Evolutionary conservation across 371 early-diverging fungal species (phyloP).

Genomic region (Actinomortierella ambigua): DNA sequence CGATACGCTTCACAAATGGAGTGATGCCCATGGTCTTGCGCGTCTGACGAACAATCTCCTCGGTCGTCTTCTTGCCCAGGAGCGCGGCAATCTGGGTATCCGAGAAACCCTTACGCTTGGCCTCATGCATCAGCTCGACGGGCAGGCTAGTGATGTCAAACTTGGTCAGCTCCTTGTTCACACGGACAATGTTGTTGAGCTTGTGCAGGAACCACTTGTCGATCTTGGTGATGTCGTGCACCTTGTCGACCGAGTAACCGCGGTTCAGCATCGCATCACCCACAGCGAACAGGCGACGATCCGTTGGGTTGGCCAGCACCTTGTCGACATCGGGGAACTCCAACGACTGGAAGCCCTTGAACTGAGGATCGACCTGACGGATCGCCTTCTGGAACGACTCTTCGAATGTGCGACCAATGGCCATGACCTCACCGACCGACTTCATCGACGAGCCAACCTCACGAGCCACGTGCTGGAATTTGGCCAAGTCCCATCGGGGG

Average conservation of each 20-base stretch:
- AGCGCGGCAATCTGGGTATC: constrained; percentile 83
- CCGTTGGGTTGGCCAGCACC: constrained; percentile 79
- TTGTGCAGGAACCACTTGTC: constrained; percentile 96
- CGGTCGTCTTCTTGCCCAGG: constrained; percentile 52
- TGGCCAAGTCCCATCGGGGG: constrained; percentile 94
- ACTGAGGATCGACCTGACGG: constrained; percentile 74
- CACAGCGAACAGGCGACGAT: constrained; percentile 89
- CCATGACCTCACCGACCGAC: constrained; percentile 97
- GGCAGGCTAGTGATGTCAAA: constrained; percentile 54
- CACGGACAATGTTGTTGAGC: constrained; percentile 82
- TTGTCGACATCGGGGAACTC: constrained; percentile 69
- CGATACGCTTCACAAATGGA: constrained; percentile 91
- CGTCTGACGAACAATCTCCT: constrained; percentile 66
- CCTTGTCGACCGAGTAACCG: constrained; percentile 80
- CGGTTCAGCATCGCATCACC: constrained; percentile 88
- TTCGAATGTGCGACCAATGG: constrained; percentile 94
- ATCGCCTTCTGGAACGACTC: constrained; percentile 93
- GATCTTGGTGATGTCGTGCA: constrained; percentile 89
- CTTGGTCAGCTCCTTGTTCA: constrained; percentile 60
- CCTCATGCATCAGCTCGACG: constrained; percentile 59
- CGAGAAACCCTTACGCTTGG: constrained; percentile 89
- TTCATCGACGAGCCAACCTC: constrained; percentile 90
- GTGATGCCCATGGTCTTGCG: constrained; percentile 73
- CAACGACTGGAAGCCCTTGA: constrained; percentile 70
- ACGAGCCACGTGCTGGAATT: constrained; percentile 87